A percentile compares a stretch with the other conserved stretches of the same genome.
phyloP scores from a whole-genome alignment of 2,329 filamentous ascomycete species.

The Xylaria sp. region DNA sequence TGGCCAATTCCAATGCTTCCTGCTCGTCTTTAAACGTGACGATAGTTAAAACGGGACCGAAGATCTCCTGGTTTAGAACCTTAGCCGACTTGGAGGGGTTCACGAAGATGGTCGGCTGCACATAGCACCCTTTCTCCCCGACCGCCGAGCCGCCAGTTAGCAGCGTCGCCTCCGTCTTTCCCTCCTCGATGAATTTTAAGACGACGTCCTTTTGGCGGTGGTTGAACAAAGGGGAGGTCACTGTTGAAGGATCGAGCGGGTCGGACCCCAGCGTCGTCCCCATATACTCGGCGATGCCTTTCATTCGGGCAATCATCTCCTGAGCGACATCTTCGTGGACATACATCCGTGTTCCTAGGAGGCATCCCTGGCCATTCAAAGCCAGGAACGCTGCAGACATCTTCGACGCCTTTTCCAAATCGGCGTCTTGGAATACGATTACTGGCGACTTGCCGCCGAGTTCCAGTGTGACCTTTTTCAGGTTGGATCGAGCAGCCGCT shows the following conservation, averaged over 20 bases:
- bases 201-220: slow-evolving; percentile 61
- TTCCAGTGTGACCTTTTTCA: slow-evolving; percentile 74
- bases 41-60: slow-evolving; percentile 70
- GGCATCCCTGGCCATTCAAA: slow-evolving; percentile 48
- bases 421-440: slow-evolving; percentile 72
- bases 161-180: slow-evolving; percentile 50
- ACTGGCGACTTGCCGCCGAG: slow-evolving; percentile 75
- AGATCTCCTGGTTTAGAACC: slow-evolving; percentile 70
- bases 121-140: slow-evolving; percentile 48
- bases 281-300: slow-evolving; percentile 52
- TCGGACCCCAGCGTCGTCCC: slow-evolving; percentile 51
- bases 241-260: slow-evolving; percentile 48
- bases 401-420: slow-evolving; percentile 71
- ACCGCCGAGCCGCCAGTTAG: slow-evolving; percentile 36
- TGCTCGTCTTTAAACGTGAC: slow-evolving; percentile 66
- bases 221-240: slow-evolving; percentile 61
- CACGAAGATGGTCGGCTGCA: slow-evolving; percentile 59
- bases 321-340: slow-evolving; percentile 62
- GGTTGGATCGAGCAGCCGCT: slow-evolving; percentile 69
- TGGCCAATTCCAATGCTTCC: slow-evolving; percentile 63
- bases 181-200: slow-evolving; percentile 57
- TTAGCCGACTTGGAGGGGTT: slow-evolving; percentile 54
- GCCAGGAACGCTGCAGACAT: slow-evolving; percentile 44
- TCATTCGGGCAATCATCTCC: slow-evolving; percentile 70
- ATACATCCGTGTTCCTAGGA: slow-evolving; percentile 66